Evolutionary conservation across 306 rosid species (phyloP).

Genomic region (Vachellia collinsii): DNA sequence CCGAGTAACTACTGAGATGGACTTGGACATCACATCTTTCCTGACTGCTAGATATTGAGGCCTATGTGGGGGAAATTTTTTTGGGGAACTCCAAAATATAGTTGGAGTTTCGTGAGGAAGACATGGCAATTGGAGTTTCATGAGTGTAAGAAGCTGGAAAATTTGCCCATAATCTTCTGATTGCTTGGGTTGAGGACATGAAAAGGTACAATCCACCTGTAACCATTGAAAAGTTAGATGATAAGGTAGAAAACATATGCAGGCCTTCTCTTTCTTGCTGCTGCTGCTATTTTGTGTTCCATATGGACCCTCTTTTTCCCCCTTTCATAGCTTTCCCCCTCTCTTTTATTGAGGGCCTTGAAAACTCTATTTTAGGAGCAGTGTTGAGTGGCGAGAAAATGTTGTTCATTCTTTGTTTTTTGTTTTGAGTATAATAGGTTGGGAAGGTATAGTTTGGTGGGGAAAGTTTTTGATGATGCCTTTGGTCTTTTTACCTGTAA

Average conservation of each 20-base stretch:
- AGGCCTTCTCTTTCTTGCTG: slow-evolving; percentile 53
- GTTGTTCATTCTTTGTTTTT: slow-evolving; percentile 66
- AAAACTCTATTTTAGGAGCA: slow-evolving; percentile 49
- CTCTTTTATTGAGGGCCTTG: slow-evolving; percentile 49
- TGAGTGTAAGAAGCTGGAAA: slow-evolving; percentile 62
- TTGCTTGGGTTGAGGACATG: slow-evolving; percentile 76
- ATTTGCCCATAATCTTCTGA: slow-evolving; percentile 64
- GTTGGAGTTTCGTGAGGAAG: slow-evolving; percentile 60
- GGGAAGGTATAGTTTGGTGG: slow-evolving; percentile 85
- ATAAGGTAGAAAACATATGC: slow-evolving; percentile 66
- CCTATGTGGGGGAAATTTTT: slow-evolving; percentile 47
- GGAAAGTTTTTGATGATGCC: slow-evolving; percentile 55
- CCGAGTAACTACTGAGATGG: slow-evolving; percentile 79
- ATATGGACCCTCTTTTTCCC: slow-evolving; percentile 36
- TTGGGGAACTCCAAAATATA: slow-evolving; percentile 57
- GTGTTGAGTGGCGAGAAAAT: slow-evolving; percentile 70
- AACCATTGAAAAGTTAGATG: slow-evolving; percentile 80
- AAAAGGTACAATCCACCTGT: slow-evolving; percentile 76
- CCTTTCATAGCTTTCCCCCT: slow-evolving; percentile 43
- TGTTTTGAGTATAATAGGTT: slow-evolving; percentile 55
- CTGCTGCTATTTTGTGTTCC: slow-evolving; percentile 57
- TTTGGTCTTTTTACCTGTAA: slow-evolving; percentile 63
- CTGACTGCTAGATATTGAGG: slow-evolving; percentile 49
- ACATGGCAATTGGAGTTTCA: slow-evolving; percentile 51
- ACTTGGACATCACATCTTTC: slow-evolving; percentile 28